A percentile compares a stretch with the other conserved stretches of the same genome.
phyloP scores from a whole-genome alignment of 441 rosid genomes.

The Gossypium schwendimanii region DNA sequence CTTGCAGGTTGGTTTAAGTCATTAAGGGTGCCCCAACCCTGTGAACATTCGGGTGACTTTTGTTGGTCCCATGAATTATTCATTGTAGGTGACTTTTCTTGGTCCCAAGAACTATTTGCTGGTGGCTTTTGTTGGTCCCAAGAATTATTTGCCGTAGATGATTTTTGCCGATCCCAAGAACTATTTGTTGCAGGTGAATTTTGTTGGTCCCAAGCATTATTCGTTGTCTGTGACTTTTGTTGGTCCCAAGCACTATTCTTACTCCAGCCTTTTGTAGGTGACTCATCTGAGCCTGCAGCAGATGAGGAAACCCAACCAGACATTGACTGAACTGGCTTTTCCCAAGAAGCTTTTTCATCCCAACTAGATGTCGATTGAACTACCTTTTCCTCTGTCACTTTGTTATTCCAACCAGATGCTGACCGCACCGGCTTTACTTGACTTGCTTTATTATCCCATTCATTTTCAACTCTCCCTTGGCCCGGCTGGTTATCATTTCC shows the following conservation, averaged over 20 bases:
- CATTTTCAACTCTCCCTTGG: neutral
- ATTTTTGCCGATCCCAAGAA: neutral
- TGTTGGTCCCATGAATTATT: constrained; percentile 7
- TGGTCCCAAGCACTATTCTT: neutral
- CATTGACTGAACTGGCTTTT: neutral
- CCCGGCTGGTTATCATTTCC: neutral
- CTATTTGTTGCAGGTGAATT: neutral
- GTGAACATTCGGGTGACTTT: constrained; percentile 5
- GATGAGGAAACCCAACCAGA: constrained; percentile 7
- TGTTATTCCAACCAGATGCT: constrained; percentile 8
- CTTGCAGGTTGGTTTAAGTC: constrained; percentile 5
- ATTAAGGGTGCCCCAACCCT: constrained; percentile 6
- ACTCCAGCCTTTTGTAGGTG: neutral
- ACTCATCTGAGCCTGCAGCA: constrained; percentile 4
- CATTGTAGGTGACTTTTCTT: neutral
- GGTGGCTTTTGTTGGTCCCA: constrained; percentile 3
- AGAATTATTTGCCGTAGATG: neutral
- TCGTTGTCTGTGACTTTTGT: neutral
- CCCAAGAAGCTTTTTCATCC: neutral
- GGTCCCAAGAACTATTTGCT: neutral
- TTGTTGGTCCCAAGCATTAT: constrained; percentile 4
- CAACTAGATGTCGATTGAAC: neutral
- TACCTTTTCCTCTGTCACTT: neutral
- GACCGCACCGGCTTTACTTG: neutral
- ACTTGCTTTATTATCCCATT: neutral